Base-by-base conservation (phyloP, 2,329 filamentous ascomycete genomes). In the Botrytis squamosa region DNA sequence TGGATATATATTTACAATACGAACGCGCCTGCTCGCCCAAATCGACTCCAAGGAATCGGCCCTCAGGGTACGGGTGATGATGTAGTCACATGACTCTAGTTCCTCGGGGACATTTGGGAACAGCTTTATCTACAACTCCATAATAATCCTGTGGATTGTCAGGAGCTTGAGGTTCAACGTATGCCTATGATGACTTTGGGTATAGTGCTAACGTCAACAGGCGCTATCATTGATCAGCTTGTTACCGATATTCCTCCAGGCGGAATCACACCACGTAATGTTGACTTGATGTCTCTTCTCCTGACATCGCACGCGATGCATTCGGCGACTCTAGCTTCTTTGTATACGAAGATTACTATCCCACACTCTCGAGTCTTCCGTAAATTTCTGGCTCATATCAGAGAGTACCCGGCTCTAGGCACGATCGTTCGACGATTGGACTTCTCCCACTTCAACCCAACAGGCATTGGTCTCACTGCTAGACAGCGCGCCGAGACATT, bases 401-500 rank as follows among this genome's bases (percentile, higher is more conserved):
- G 85, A 64, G 84, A 88, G 74, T 90, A 94, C 80, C 88, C 89
- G 3, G 85, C 89, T 14, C 85, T 95, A 71, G 93, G 93, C 64
- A 91, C 89, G 59, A 89, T 95, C 78, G 92, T 95, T 63, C 90
- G 92, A 74, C 91, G 93, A 69, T 85, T 95, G 64, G 93, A 96
- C 83, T 95, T 96, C 79, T 94, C 92, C 75, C 93, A 95, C 84
- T 95, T 95, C 83, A 95, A 93, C 81, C 93, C 92, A 36, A 90
- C 92, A 72, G 91, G 92, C 72, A 86, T 94, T 76, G 94, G 94
- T 80, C 88, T 89, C 75, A 93, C 91, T 25, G 91, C 90, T 77
- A 89, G 90, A 81, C 91, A 94, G 86, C 91, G 93, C 74, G 87
- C 88, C 36, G 88, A 92, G 82, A 93, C 93, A 73, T 89, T 89